A percentile compares a stretch with the other conserved stretches of the same genome.
Evolutionary conservation across 306 rosid species (phyloP).

Genomic region (Pyrus communis): DNA sequence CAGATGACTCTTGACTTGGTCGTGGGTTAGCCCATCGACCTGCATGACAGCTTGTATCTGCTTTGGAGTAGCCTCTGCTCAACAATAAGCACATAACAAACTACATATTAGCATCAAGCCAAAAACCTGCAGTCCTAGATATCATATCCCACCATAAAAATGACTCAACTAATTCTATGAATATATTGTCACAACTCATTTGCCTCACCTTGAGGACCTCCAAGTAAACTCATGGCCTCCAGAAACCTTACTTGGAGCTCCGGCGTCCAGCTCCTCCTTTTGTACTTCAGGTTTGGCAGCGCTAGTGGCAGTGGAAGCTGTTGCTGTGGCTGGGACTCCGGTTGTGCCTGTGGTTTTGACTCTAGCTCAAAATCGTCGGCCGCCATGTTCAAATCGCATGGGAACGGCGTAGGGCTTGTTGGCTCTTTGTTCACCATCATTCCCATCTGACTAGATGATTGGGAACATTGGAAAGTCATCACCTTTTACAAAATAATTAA

Average conservation of each 20-base stretch:
- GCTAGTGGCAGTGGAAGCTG: neutral
- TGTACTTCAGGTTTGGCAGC: neutral
- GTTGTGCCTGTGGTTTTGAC: neutral
- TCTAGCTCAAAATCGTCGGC: neutral
- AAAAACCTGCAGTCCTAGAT: neutral
- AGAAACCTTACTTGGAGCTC: slow-evolving; percentile 9
- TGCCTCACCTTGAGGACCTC: slow-evolving; percentile 14
- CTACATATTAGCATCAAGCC: neutral
- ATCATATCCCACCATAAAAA: neutral
- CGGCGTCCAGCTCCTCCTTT: slow-evolving; percentile 7
- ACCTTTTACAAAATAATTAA: neutral
- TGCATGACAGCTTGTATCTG: slow-evolving; percentile 9
- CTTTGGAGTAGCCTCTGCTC: slow-evolving; percentile 22
- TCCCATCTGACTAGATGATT: neutral
- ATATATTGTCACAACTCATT: neutral
- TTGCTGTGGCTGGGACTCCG: neutral
- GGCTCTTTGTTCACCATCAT: neutral
- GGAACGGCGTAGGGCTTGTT: neutral
- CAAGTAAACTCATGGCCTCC: neutral
- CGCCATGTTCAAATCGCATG: neutral
- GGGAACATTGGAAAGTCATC: neutral
- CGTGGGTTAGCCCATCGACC: slow-evolving; percentile 14
- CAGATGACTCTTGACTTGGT: slow-evolving; percentile 29
- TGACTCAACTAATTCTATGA: neutral
- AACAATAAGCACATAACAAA: neutral